Conservation (phyloP, 257 asterid genomes). For the Solanum sparsipilum region DNA sequence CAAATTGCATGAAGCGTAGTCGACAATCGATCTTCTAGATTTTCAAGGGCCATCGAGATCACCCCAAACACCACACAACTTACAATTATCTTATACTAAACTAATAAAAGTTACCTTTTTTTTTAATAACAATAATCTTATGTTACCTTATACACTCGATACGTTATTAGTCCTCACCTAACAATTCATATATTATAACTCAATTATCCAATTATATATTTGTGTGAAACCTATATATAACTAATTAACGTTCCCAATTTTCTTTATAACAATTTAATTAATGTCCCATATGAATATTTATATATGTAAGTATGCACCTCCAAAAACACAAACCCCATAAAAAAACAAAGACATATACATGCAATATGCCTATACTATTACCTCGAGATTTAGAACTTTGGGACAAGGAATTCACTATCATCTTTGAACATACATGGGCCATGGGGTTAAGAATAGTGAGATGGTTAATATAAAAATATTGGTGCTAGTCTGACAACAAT, state of each 20-base stretch:
- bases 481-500: not conserved
- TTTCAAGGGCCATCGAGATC: slow-evolving; percentile 31
- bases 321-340: not conserved
- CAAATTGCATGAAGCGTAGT: slow-evolving; percentile 25
- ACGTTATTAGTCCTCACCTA: not conserved
- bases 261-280: not conserved
- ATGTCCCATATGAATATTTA: not conserved
- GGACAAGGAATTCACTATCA: not conserved
- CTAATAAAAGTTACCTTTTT: not conserved
- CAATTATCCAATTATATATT: not conserved
- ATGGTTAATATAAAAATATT: not conserved
- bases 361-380: not conserved
- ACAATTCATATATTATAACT: not conserved
- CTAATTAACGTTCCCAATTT: not conserved
- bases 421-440: not conserved
- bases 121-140: not conserved
- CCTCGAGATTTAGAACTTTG: not conserved
- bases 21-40: slow-evolving; percentile 20
- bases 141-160: not conserved
- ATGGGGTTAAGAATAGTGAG: not conserved
- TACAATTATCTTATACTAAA: not conserved
- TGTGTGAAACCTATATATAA: not conserved
- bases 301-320: not conserved
- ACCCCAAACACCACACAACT: slow-evolving; percentile 17
- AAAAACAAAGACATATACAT: not conserved